These are phyloP conservation scores for Xylaria digitata DNA, from an alignment of 2,329 filamentous ascomycete genomes.

Conservation along the genomic window DNA sequence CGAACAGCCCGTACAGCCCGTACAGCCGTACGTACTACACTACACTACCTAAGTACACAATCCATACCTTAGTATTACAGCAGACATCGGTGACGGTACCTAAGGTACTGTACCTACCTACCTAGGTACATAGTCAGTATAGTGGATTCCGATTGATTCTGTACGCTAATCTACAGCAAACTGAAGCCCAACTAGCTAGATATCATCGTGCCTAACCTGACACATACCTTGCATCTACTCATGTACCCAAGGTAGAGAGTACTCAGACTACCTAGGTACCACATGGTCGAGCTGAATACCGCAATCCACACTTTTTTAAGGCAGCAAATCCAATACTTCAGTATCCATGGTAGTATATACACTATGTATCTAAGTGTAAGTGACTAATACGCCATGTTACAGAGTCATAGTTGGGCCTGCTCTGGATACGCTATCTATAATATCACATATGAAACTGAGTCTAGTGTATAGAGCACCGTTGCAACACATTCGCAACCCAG, in stretches of 20 bases:
- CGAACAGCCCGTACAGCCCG: too few relatives aligned
- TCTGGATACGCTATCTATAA: too few relatives aligned
- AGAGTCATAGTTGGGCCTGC: background rate
- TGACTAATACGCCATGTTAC: background rate
- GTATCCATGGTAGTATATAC: background rate
- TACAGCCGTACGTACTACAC: too few relatives aligned
- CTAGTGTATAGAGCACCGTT: background rate
- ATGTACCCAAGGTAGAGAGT: background rate
- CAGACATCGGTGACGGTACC: too few relatives aligned
- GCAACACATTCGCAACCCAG: background rate
- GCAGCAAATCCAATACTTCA: background rate
- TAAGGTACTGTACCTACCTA: too few relatives aligned
- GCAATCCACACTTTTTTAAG: background rate
- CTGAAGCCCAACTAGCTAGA: constrained; percentile 12
- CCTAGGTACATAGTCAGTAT: too few relatives aligned
- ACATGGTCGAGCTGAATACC: constrained; percentile 1
- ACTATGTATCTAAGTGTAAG: background rate
- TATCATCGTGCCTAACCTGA: constrained; percentile 7
- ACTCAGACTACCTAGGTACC: background rate
- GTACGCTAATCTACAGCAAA: constrained; percentile 10
- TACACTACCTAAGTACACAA: too few relatives aligned
- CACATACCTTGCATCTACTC: background rate
- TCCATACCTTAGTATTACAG: too few relatives aligned
- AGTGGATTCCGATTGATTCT: constrained; percentile 7
- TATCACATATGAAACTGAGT: background rate